Evolutionary conservation across 2,329 filamentous ascomycete genomes (phyloP).

Genomic region (Aspergillus phoenicis): DNA sequence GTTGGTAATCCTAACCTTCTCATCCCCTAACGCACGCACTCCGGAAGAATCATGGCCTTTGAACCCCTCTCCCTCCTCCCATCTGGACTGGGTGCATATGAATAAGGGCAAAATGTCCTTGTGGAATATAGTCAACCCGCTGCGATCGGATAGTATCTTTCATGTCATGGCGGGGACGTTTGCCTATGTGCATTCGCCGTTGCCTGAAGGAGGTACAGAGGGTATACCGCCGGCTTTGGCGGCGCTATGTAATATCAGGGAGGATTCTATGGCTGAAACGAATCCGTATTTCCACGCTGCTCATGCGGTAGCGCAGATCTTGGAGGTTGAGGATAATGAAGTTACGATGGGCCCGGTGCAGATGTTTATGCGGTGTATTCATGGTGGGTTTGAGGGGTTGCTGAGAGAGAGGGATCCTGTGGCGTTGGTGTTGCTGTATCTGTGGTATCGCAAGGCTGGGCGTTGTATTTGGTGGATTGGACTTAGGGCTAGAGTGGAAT

Average conservation of each 20-base stretch:
- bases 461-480: conserved; percentile 50
- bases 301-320: conserved; percentile 40
- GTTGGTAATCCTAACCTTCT: conserved; percentile 45
- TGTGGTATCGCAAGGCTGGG: conserved; percentile 49
- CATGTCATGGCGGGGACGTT: conserved; percentile 33
- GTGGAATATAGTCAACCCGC: conserved; percentile 55
- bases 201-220: conserved; percentile 29
- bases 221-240: conserved; percentile 26
- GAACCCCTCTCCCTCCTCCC: conserved; percentile 40
- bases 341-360: conserved; percentile 29
- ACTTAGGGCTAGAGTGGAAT: conserved; percentile 47
- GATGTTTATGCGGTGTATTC: conserved; percentile 40
- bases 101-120: conserved; percentile 59
- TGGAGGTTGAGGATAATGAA: conserved; percentile 31
- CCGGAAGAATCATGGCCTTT: conserved; percentile 61
- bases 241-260: conserved; percentile 26
- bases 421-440: conserved; percentile 45
- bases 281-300: conserved; percentile 46
- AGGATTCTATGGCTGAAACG: conserved; percentile 35
- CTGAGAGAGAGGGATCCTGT: conserved; percentile 40
- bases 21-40: conserved; percentile 42
- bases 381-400: conserved; percentile 37
- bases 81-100: conserved; percentile 63
- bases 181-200: conserved; percentile 40
- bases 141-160: conserved; percentile 54